phyloP scores from a whole-genome alignment of 441 rosid species.

The Iberis amara region DNA sequence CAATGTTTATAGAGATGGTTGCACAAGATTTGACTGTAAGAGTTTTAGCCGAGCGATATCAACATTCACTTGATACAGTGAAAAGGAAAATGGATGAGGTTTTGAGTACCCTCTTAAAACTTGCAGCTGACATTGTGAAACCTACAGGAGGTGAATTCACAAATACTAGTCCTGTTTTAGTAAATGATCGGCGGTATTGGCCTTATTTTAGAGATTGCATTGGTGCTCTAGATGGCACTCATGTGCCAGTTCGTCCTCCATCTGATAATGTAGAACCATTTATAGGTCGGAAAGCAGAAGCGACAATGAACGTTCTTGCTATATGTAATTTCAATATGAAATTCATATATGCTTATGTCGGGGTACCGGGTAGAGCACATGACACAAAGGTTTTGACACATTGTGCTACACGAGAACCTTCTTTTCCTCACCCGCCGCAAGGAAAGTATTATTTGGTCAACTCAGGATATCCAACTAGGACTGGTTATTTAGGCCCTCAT shows the following conservation, averaged over 20 bases:
- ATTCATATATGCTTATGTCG: neutral
- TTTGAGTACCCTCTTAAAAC: neutral
- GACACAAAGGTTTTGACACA: no score
- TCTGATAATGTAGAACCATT: neutral
- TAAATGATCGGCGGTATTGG: neutral
- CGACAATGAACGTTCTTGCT: neutral
- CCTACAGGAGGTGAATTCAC: neutral
- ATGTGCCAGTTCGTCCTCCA: neutral
- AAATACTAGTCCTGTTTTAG: neutral
- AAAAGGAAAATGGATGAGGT: conserved; percentile 3
- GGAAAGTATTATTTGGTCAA: no score
- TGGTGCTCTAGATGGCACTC: conserved; percentile 3
- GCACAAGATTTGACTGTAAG: neutral
- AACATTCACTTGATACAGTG: neutral
- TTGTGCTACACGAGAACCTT: no score
- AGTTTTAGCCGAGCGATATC: conserved; percentile 1
- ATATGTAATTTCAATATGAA: no score
- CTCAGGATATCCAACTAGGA: no score
- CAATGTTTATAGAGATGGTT: conserved; percentile 13
- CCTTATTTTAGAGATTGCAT: neutral
- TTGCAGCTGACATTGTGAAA: neutral
- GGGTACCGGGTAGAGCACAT: neutral
- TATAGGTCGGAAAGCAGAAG: neutral
- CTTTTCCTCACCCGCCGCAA: no score
- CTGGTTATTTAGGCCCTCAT: no score